A percentile compares a stretch with the other conserved stretches of the same genome.
These are phyloP conservation scores for Metarhizium sp. DNA, from an alignment of 2,329 filamentous ascomycete genomes.

Conservation along the genomic window DNA sequence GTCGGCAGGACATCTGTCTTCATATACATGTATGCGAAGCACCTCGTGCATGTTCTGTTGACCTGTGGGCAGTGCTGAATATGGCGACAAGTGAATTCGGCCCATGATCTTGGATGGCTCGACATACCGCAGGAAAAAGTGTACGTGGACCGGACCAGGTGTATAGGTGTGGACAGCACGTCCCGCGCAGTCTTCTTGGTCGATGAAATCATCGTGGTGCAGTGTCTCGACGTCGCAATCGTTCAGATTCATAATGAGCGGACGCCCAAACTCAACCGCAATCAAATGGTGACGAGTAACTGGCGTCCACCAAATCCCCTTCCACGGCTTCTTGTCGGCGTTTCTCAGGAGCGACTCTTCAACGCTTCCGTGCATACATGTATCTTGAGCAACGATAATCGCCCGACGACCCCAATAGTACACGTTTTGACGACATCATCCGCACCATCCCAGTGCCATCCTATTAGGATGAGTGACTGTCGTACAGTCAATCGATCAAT, in stretches of 20 bases:
- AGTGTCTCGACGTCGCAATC: constrained; percentile 98
- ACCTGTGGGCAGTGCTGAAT: constrained; percentile 87
- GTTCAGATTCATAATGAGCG: constrained; percentile 90
- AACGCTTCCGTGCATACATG: constrained; percentile 95
- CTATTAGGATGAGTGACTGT: constrained; percentile 86
- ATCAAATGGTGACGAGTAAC: constrained; percentile 94
- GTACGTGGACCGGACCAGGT: constrained; percentile 78
- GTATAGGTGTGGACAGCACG: constrained; percentile 36
- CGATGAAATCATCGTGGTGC: constrained; percentile 88
- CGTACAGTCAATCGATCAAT: constrained; percentile 90
- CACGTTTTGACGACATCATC: constrained; percentile 99
- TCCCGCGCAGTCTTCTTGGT: constrained; percentile 72
- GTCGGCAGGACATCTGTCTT: constrained; percentile 90
- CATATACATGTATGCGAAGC: constrained; percentile 55
- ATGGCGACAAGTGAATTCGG: constrained; percentile 88
- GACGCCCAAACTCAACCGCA: constrained; percentile 87
- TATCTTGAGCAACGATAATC: constrained; percentile 91
- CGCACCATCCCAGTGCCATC: constrained; percentile 98
- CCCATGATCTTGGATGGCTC: constrained; percentile 99
- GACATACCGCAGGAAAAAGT: constrained; percentile 97
- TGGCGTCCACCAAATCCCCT: constrained; percentile 96
- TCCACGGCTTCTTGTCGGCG: constrained; percentile 90
- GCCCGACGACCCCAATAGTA: constrained; percentile 98
- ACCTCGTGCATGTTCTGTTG: constrained; percentile 89
- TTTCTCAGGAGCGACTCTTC: constrained; percentile 87